Base-by-base conservation (phyloP, 208 protist species). In the Crithidia mellificae region DNA sequence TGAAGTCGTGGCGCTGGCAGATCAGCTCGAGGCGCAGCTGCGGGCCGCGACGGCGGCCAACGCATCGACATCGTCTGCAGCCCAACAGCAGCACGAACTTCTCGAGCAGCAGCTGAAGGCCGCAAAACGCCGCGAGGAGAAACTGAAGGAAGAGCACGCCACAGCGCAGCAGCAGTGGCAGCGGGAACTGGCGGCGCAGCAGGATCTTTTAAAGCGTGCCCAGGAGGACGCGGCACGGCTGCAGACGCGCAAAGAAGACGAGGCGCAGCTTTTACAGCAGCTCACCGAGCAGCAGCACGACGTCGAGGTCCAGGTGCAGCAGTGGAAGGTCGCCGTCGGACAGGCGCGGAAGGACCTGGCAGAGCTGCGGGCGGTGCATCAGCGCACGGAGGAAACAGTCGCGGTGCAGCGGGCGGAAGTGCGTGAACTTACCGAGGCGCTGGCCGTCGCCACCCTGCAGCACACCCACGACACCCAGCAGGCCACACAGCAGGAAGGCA, bases 1-100 rank as follows among this genome's bases (percentile, higher is more conserved):
- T 17, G 85, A 90, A 53, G 83, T 86, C 25, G 54, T 41, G 11
- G 59, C 68, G 1, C 59, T 91, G 29, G 69, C 62, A 9, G 66
- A 74, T 19, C 77, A 86, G 59, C 74, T 81, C 11, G 79, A 85
- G 3, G 50, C 65, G 12, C 67, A 85, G 47, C 20, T 72, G 24
- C 58, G 54, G 1, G 32, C 52, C 11, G 63, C 49, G 19, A 64
- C 50, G 5, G 52, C 36, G 20, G 52, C 15, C 11, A 46, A 5
- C 49, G 61, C 34, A 2, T 63, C 34, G 15, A 34, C 44, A 7
- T 20, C 34, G 25, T 51, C 24, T 47, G 8, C 46, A 29, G n/a
- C 22, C 4, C 9, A 22, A 20, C 20, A 2, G 15, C 17, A 69
- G n/a, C 63, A 63, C 14, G 38, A 24, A 6, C 43, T 53, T n/a